Evolutionary conservation across 148 eudicot genomes (phyloP), one percentile per base, ranked within the genome.

Genomic region (Cornus kousa): DNA sequence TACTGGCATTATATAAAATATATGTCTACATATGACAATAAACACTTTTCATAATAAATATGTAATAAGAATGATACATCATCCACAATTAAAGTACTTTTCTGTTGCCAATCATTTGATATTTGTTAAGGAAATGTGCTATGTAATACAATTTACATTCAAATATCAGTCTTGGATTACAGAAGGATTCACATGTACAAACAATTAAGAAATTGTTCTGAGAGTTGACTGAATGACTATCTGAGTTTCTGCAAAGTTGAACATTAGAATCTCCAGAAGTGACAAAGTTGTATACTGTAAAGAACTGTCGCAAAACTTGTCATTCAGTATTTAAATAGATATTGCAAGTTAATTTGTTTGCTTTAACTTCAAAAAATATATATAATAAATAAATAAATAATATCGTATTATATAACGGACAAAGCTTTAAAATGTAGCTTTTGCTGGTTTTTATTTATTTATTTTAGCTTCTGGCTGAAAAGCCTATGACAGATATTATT

Each of bases 221-320:
- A 28, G 28, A 28, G 28, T 33, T n/a, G 24, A 35, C 60, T 43
- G 66, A 48, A 67, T 65, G 60, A 65, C 67, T 40, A 40, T 65
- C 78, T 43, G 71, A 76, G 43, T 43, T 76, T 31, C 78, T 24
- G 39, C 24, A 66, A 65, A 66, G 66, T 33, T 67, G 33, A 24
- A 66, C 13, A 66, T n/a, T 37, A 28, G 14, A 67, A 24, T 40
- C 16, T 22, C 59, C 50, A 9, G 17, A 40, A 65, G 14, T 65
- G 22, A 33, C 12, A 14, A 50, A 75, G 70, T 75, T 22, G 64
- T 70, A 10, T 19, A 22, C 70, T 75, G 70, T 20, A 31, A 43
- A 74, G 69, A 73, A 73, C 75, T 28, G 55, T 22, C 5, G 32
- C 35, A 22, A 40, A 39, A 64, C 59, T 75, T 28, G 28, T 28